These are phyloP conservation scores for Marasmius oreades DNA, from an alignment of 1,284 basidiomycete species.

Conservation along the genomic window DNA sequence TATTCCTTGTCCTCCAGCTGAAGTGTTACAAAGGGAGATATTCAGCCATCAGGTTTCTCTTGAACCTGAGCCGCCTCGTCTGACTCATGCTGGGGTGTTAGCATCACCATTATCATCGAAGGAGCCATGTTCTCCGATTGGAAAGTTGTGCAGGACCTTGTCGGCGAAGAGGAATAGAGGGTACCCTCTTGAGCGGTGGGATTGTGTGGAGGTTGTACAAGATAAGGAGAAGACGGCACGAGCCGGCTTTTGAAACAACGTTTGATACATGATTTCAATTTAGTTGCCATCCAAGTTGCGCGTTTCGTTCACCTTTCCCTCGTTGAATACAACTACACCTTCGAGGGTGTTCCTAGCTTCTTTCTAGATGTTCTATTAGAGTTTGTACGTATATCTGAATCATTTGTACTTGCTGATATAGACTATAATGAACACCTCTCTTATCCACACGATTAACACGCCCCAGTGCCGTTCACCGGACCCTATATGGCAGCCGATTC, in stretches of 20 bases:
- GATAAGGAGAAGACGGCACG: conserved; percentile 7
- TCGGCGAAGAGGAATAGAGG: conserved; percentile 4
- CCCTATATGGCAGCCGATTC: too few species aligned
- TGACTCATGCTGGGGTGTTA: too few species aligned
- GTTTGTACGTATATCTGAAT: too few species aligned
- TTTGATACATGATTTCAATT: neutral
- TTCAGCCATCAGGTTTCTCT: conserved; percentile 13
- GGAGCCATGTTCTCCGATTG: neutral
- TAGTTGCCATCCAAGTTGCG: too few species aligned
- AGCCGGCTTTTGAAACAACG: neutral
- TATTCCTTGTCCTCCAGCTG: conserved; percentile 10
- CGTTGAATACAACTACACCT: too few species aligned
- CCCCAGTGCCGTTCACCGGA: too few species aligned
- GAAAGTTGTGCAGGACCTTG: conserved; percentile 1
- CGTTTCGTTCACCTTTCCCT: too few species aligned
- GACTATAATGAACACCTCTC: too few species aligned
- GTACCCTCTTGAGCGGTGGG: conserved; percentile 7
- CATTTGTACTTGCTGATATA: too few species aligned
- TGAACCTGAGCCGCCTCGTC: neutral
- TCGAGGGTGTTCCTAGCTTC: too few species aligned
- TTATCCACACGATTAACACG: too few species aligned
- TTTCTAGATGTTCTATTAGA: too few species aligned
- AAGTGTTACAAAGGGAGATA: conserved; percentile 10
- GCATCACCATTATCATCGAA: neutral
- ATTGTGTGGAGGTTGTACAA: conserved; percentile 12